Conservation (phyloP, 805 yeast species). For the Wickerhamomyces ciferrii region DNA sequence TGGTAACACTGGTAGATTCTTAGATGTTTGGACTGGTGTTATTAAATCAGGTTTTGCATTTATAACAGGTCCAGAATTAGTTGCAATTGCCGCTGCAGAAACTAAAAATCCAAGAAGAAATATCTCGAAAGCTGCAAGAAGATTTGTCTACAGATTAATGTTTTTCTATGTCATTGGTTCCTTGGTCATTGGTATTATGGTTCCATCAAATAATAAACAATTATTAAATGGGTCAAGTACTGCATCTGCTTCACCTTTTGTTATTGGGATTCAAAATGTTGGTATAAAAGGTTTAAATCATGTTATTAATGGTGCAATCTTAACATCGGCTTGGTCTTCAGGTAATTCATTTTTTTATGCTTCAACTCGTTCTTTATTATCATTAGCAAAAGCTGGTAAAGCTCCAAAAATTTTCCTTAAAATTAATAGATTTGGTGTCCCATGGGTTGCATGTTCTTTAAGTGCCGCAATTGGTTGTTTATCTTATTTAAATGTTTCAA, state of each 20-base stretch:
- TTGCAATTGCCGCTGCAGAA: constrained; percentile 55
- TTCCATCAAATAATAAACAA: constrained; percentile 54
- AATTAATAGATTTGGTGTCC: constrained; percentile 69
- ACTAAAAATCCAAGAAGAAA: constrained; percentile 52
- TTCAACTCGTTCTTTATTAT: constrained; percentile 69
- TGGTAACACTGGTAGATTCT: constrained; percentile 58
- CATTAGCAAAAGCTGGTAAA: constrained; percentile 66
- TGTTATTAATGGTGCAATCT: constrained; percentile 71
- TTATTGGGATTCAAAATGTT: constrained; percentile 70
- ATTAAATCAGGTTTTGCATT: constrained; percentile 64
- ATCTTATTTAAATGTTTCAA: constrained; percentile 65
- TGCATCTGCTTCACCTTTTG: constrained; percentile 73
- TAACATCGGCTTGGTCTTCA: constrained; percentile 77
- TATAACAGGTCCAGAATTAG: constrained; percentile 58
- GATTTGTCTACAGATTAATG: constrained; percentile 50
- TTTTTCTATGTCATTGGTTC: constrained; percentile 63
- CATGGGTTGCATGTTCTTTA: constrained; percentile 44
- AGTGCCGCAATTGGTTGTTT: constrained; percentile 43
- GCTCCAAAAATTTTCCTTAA: constrained; percentile 67
- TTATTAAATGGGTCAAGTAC: constrained; percentile 43
- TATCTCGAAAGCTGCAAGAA: constrained; percentile 53
- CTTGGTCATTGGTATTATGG: constrained; percentile 61
- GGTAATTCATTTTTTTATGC: constrained; percentile 77
- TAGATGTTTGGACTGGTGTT: constrained; percentile 58
- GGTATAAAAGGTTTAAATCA: constrained; percentile 65